Base-by-base conservation (phyloP, 2,329 filamentous ascomycete species). In the Saccharata proteae region DNA sequence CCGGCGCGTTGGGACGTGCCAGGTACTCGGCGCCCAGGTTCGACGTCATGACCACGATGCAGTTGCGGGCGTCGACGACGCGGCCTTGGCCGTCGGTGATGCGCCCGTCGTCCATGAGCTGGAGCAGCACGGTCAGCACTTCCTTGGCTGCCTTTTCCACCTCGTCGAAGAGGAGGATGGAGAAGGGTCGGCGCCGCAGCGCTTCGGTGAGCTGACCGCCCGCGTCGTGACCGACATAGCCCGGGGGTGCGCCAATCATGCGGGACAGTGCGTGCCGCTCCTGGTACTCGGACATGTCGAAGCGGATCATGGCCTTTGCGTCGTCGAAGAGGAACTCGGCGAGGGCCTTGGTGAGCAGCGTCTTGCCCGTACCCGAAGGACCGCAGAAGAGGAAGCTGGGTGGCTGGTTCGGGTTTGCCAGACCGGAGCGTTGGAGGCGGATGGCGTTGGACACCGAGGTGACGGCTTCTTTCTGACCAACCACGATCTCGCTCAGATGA, bases 261-360 rank as follows among this genome's bases (percentile, higher is more conserved):
- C 90, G 77, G 54, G 84, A 93, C 10, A 98, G 72, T 1, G 88
- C 80, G 55, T 98, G 90, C 4, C 88, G 79, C 59, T 98, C 90
- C 58, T 98, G 92, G 58, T 98, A 98, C 59, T 98, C 90, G 4
- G 88, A 96, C 90, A 98, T 98, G 55, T 98, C 90, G 62, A 98
- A 93, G 22, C 90, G 80, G 47, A 98, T 93, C 90, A 98, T 96
- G 19, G 88, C 68, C 64, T 94, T 94, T 16, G 88, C 64, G 45
- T 98, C 90, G 52, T 98, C 90, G 62, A 98, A 98, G 16, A 98
- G 67, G 65, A 98, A 98, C 57, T 98, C 90, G 29, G 90, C 90
- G 37, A 98, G 69, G 11, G 88, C 90, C 61, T 98, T 98, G 42
- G 88, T 96, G 36, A 98, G 75, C 13, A 98, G 67, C 12, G 90